Evolutionary conservation across 495 filamentous ascomycete species (phyloP).

Genomic region (Hypoxylon cercidicola): DNA sequence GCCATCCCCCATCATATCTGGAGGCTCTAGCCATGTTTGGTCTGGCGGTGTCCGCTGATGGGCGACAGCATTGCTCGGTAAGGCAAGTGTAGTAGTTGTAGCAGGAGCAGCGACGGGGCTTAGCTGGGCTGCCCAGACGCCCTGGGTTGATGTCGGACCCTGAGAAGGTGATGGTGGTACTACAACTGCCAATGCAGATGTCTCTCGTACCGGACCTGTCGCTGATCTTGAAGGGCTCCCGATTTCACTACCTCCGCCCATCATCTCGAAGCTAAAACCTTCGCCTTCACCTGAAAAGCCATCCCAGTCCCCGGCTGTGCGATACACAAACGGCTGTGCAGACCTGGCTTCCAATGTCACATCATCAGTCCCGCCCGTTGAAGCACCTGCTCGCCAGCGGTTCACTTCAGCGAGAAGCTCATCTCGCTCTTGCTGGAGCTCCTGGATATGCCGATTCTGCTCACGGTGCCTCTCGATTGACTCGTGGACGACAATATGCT

Average conservation of each 20-base stretch:
- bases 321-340: constrained; percentile 18
- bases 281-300: constrained; percentile 6
- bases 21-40: constrained; percentile 16
- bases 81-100: constrained; percentile 10
- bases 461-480: constrained; percentile 38
- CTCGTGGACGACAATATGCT: constrained; percentile 41
- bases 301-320: constrained; percentile 17
- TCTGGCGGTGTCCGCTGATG: constrained; percentile 14
- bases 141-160: constrained; percentile 9
- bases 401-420: constrained; percentile 39
- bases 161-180: constrained; percentile 11
- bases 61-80: constrained; percentile 8
- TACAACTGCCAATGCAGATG: constrained; percentile 12
- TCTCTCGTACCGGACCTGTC: constrained; percentile 10
- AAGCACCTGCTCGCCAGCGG: constrained; percentile 30
- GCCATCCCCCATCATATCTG: constrained; percentile 12
- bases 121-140: constrained; percentile 8
- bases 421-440: constrained; percentile 40
- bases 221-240: constrained; percentile 9
- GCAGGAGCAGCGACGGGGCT: constrained; percentile 8
- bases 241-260: constrained; percentile 10
- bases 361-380: constrained; percentile 6
- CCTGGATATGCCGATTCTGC: constrained; percentile 25
- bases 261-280: constrained; percentile 3
- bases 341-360: constrained; percentile 15